phyloP scores from a whole-genome alignment of 2,329 filamentous ascomycete genomes.

The Arthrobotrys megalospora region DNA sequence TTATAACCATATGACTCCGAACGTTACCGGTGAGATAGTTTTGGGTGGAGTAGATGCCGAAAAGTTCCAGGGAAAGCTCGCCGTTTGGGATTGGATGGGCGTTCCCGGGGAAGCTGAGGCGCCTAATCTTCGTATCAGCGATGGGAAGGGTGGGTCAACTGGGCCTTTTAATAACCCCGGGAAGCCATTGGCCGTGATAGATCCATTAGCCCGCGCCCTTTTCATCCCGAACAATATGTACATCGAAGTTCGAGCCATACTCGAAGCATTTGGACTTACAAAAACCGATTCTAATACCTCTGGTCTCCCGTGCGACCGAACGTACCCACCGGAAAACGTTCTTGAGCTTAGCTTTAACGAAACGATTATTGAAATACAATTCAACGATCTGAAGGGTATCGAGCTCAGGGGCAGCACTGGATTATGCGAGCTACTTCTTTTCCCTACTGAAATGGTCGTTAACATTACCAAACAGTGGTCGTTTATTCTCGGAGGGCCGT shows the following conservation, averaged over 20 bases:
- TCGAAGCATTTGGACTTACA: constrained; percentile 8
- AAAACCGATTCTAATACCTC: neutral
- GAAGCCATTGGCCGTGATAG: constrained; percentile 13
- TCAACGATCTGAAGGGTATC: constrained; percentile 8
- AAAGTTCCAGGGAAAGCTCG: constrained; percentile 8
- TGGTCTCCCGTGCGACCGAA: constrained; percentile 11
- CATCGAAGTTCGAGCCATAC: neutral
- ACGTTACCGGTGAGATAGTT: constrained; percentile 10
- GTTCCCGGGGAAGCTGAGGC: constrained; percentile 7
- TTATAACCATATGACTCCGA: constrained; percentile 11
- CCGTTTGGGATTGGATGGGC: neutral
- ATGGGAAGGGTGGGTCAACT: neutral
- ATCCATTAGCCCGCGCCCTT: constrained; percentile 23
- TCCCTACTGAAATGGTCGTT: neutral
- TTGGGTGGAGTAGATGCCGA: constrained; percentile 14
- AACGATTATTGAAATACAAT: constrained; percentile 6
- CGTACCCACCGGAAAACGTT: neutral
- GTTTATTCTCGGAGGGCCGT: constrained; percentile 21
- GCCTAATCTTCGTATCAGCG: constrained; percentile 7
- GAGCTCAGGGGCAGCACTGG: neutral
- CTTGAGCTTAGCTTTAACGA: constrained; percentile 5
- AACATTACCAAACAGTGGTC: constrained; percentile 16
- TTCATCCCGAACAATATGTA: constrained; percentile 14
- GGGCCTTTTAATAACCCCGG: constrained; percentile 10
- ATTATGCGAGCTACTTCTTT: constrained; percentile 4